Evolutionary conservation across 129 eudicot genomes (phyloP), one percentile per base, ranked within the genome.

Genomic region (Escallonia herrerae): DNA sequence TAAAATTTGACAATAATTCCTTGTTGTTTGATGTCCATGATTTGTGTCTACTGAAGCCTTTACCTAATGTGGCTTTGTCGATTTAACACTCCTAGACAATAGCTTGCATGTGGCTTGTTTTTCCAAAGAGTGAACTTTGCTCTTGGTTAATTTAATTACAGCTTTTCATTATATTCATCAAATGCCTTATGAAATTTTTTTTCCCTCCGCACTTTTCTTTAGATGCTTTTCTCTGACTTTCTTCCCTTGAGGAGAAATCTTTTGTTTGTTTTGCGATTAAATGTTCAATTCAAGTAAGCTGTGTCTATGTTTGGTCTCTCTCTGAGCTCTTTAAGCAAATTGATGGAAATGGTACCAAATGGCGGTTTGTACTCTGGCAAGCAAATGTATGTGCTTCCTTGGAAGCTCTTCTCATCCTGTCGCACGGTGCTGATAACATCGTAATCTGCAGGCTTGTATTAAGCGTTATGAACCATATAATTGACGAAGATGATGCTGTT

Each of bases 391-490:
- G 63, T 33, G 48, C 53, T 53, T 53, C 40, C 70, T 66, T 66
- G 5, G 52, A 40, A 33, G 51, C 12, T 53, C 42, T 3, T 33
- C 33, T 41, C 48, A 6, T 2, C 40, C 6, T 42, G 14, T 10
- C 22, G n/a, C 15, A 15, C 22, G 15, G 53, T 62, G 15, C 62
- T 63, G 57, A 64, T 8, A 44, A 2, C 12, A 50, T 38, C 43
- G 38, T 69, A 39, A 73, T 52, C 13, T 76, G 76, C 76, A 81
- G 85, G 85, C 55, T 81, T 74, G 85, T 81, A 54, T 59, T 81
- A 57, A 39, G 73, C 42, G 65, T 76, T 54, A 79, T 81, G 64
- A 60, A 81, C 79, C 58, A 68, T 69, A 74, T 77, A 71, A 67
- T 81, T 56, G 79, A 76, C 63, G 79, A 81, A 5, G 82, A 81